Evolutionary conservation across 495 filamentous ascomycete genomes (phyloP).

Genomic region (Parmelia sp.): DNA sequence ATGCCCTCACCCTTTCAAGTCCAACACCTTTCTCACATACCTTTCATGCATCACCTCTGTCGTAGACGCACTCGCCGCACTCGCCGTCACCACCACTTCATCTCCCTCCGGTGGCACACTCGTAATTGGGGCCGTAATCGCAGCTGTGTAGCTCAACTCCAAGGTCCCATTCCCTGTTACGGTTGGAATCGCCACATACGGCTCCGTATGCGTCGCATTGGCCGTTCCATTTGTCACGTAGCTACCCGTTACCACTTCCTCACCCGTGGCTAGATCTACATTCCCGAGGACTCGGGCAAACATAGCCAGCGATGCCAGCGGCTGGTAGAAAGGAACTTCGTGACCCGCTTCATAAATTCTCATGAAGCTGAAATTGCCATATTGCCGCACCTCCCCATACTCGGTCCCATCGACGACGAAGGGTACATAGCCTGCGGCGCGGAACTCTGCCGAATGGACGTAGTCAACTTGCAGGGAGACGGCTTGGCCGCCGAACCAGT

Average conservation of each 20-base stretch:
- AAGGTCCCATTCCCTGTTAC: constrained; percentile 1
- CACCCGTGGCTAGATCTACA: constrained; percentile 29
- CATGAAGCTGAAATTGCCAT: constrained; percentile 40
- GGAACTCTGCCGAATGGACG: constrained; percentile 40
- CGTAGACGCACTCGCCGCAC: constrained; percentile 17
- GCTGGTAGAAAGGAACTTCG: constrained; percentile 36
- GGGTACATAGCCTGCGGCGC: constrained; percentile 48
- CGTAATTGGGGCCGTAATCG: constrained; percentile 19
- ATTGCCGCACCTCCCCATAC: constrained; percentile 39
- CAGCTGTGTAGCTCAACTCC: constrained; percentile 11
- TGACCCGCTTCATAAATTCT: constrained; percentile 40
- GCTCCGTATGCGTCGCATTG: constrained; percentile 51
- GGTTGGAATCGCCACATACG: constrained; percentile 44
- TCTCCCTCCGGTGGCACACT: constrained; percentile 10
- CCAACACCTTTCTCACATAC: constrained; percentile 17
- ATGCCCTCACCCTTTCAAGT: constrained; percentile 18
- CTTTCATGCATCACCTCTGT: constrained; percentile 22
- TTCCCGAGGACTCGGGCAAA: constrained; percentile 33
- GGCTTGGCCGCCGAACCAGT: constrained; percentile 55
- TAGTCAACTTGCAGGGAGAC: constrained; percentile 50
- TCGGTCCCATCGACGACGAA: constrained; percentile 35
- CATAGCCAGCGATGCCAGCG: constrained; percentile 34
- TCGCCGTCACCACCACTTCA: constrained; percentile 11
- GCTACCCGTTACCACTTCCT: constrained; percentile 37
- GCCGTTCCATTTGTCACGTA: constrained; percentile 43